Evolutionary conservation across 2,329 filamentous ascomycete species (phyloP).

Genomic region (Fusarium pininemorale): DNA sequence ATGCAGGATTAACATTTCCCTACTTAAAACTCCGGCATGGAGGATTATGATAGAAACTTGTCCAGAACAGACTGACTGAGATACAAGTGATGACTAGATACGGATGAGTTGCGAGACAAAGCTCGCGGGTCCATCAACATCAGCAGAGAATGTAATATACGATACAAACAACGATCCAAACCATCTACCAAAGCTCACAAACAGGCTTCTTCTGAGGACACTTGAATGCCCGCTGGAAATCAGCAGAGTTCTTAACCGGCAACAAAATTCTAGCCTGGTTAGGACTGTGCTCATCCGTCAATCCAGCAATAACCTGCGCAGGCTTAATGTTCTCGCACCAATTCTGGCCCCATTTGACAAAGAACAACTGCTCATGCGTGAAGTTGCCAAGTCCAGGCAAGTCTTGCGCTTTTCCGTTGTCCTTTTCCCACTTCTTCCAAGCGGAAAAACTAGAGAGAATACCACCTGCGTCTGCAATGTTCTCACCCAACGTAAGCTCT

Average conservation of each 20-base stretch:
- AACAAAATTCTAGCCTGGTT: slow-evolving; percentile 70
- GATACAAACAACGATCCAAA: too few species aligned
- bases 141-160: not conserved
- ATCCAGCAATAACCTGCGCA: slow-evolving; percentile 64
- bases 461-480: slow-evolving; percentile 76
- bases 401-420: slow-evolving; percentile 56
- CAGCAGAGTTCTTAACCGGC: slow-evolving; percentile 72
- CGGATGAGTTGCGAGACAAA: too few species aligned
- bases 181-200: slow-evolving; percentile 72
- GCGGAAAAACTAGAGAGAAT: slow-evolving; percentile 69
- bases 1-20: not conserved
- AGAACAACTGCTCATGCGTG: slow-evolving; percentile 75
- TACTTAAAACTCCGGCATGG: not conserved
- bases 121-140: too few species aligned
- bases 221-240: slow-evolving; percentile 73
- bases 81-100: not conserved
- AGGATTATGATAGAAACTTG: not conserved
- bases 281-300: slow-evolving; percentile 73
- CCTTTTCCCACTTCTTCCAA: slow-evolving; percentile 68
- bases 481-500: slow-evolving; percentile 71
- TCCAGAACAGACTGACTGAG: too few species aligned
- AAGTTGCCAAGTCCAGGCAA: slow-evolving; percentile 71
- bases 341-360: slow-evolving; percentile 69
- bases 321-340: slow-evolving; percentile 74
- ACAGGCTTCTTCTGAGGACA: slow-evolving; percentile 72